Percentiles rank a stretch among this genome's conserved stretches.
Evolutionary conservation across 2,329 filamentous ascomycete species (phyloP).

Genomic region (Scytalidium lignicola): DNA sequence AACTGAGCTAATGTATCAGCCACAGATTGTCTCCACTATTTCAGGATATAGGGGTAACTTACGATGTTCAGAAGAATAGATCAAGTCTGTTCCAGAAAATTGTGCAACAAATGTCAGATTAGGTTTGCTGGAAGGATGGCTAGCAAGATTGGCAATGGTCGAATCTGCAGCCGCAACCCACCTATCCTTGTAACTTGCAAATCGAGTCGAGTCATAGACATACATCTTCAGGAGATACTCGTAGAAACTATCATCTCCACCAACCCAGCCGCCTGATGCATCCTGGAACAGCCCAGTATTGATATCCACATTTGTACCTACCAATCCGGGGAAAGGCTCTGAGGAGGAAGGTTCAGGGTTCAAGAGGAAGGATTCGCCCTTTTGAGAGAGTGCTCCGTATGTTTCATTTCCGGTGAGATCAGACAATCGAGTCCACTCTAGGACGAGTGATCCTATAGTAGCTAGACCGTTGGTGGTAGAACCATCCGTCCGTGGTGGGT

Average conservation of each 20-base stretch:
- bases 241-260: constrained; percentile 76
- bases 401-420: constrained; percentile 64
- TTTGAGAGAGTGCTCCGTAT: constrained; percentile 63
- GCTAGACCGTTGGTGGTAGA: constrained; percentile 64
- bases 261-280: constrained; percentile 68
- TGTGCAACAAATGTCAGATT: constrained; percentile 68
- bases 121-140: constrained; percentile 58
- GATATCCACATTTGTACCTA: constrained; percentile 64
- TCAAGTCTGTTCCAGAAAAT: constrained; percentile 43
- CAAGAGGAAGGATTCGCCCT: constrained; percentile 65
- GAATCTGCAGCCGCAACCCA: constrained; percentile 75
- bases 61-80: constrained; percentile 41
- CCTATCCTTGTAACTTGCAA: constrained; percentile 60
- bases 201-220: constrained; percentile 65
- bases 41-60: constrained; percentile 5
- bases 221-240: constrained; percentile 93
- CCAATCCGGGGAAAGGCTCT: constrained; percentile 72
- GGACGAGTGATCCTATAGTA: constrained; percentile 69
- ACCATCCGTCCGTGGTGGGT: constrained; percentile 44
- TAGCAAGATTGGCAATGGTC: constrained; percentile 65
- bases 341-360: constrained; percentile 54
- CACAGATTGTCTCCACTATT: not conserved
- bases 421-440: constrained; percentile 79
- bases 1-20: constrained; percentile 36
- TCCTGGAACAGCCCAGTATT: constrained; percentile 62